Base-by-base conservation (phyloP, 441 rosid species). In the Pelargonium fulgidum region DNA sequence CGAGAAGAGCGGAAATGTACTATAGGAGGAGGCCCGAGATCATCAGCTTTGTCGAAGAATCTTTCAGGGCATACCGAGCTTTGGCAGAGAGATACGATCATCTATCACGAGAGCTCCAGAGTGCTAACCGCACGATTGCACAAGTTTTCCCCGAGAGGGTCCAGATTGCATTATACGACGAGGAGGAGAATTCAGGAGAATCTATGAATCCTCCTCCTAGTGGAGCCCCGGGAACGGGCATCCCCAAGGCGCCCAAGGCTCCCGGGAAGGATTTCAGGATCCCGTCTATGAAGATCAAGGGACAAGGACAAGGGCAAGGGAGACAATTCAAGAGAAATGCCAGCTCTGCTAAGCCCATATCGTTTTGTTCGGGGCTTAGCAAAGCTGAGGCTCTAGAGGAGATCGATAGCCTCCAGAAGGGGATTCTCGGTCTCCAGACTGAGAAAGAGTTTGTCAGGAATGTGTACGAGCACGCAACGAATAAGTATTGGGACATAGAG, bases 1-100 rank as follows among this genome's bases (percentile, higher is more conserved):
- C 96, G 45, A 89, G 77, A 76, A 86, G 98, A 68, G 98, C 98
- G n/a, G 98, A 94, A 73, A 94, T 94, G 99, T 94, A 94, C 81
- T 94, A 87, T 75, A 94, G 85, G 68, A 89, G 85, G 78, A 83
- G 97, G 69, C 98, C 98, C 0, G 98, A 95, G 77, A 77, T 95
- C 61, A 90, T 92, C 62, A 69, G 72, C 79, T 95, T 92, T 13
- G 97, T 95, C 0, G 95, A 92, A 79, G 97, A 95, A 77, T 72
- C 91, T 11, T 95, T 77, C 78, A 76, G 87, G 66, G 98, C 99
- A 59, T 95, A 95, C 73, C 81, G 98, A 11, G 86, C 99, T n/a
- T 80, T 95, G 10, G 98, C 98, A 0, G 97, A 92, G 48, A 80
- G 96, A 10, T 92, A 90, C 36, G 96, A 92, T 54, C 98, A 95